phyloP scores from a whole-genome alignment of 2,329 filamentous ascomycete species.

The Xylaria hypoxylon region DNA sequence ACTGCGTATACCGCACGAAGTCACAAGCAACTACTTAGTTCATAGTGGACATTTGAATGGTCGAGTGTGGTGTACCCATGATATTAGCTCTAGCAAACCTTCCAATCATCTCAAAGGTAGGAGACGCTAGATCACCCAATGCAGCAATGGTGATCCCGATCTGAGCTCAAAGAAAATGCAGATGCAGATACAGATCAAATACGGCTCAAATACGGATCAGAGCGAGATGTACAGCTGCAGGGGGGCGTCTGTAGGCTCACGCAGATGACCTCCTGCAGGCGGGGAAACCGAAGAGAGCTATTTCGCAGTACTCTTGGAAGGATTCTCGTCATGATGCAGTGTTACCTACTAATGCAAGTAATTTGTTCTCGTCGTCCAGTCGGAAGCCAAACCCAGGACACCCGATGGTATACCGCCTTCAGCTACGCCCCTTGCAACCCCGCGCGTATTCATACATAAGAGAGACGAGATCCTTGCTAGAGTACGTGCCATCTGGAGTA shows the following conservation, averaged over 20 bases:
- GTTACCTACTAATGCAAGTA: slow-evolving; percentile 26
- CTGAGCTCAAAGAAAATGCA: not conserved
- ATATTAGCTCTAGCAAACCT: not conserved
- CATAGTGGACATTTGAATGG: not conserved
- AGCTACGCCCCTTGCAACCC: not conserved
- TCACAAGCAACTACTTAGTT: not conserved
- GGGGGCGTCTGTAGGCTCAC: slow-evolving; percentile 3
- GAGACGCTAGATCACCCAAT: not conserved
- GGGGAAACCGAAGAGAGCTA: not conserved
- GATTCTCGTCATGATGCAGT: slow-evolving; percentile 12
- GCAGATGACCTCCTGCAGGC: slow-evolving; percentile 5
- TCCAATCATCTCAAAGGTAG: not conserved
- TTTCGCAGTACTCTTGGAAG: not conserved
- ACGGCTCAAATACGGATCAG: slow-evolving; percentile 8
- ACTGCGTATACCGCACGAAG: not conserved
- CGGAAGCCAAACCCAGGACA: slow-evolving; percentile 1
- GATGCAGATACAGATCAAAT: not conserved
- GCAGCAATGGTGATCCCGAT: not conserved
- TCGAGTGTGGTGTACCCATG: not conserved
- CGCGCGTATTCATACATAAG: slow-evolving; percentile 25
- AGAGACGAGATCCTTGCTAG: not conserved
- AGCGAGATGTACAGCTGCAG: slow-evolving; percentile 13
- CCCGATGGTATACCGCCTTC: not conserved
- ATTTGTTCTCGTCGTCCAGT: slow-evolving; percentile 19
- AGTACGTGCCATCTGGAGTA: not conserved